Percentiles rank a stretch among this genome's conserved stretches.
Conservation (phyloP, 75 land plant genomes). For the Chamaecyparis obtusa region DNA sequence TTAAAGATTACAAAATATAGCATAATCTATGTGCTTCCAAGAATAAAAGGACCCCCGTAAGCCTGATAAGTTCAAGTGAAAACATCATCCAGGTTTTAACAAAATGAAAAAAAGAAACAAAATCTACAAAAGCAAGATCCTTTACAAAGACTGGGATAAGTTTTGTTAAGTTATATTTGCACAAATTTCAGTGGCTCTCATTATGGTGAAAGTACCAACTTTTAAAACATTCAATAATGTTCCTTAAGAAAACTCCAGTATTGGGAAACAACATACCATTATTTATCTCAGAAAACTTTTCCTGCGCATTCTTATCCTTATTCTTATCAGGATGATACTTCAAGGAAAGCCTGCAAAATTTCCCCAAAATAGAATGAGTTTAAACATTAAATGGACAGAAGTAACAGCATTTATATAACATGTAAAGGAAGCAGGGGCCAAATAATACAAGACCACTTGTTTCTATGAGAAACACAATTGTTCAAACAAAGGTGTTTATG, state of each 20-base stretch:
- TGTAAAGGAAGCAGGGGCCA: neutral
- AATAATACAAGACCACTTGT: neutral
- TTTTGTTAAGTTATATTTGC: neutral
- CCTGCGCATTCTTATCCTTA: conserved; percentile 74
- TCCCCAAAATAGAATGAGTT: neutral
- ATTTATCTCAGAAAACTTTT: conserved; percentile 91
- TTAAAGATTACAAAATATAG: neutral
- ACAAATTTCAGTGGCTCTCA: neutral
- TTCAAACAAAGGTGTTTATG: neutral
- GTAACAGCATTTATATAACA: neutral
- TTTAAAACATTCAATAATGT: neutral
- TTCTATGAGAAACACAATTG: neutral
- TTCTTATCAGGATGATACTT: conserved; percentile 98
- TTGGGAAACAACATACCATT: conserved; percentile 48
- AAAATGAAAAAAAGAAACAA: neutral
- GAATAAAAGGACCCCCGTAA: neutral
- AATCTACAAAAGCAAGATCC: neutral
- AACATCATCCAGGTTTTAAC: too few relatives aligned
- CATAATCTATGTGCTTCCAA: neutral
- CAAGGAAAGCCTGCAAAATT: conserved; percentile 76
- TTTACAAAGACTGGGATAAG: too few relatives aligned
- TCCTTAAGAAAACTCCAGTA: neutral
- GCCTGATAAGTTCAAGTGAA: neutral
- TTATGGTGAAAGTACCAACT: neutral
- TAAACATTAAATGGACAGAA: neutral